phyloP scores from a whole-genome alignment of 202 grass and related monocot species.

The Elaeis oleifera region DNA sequence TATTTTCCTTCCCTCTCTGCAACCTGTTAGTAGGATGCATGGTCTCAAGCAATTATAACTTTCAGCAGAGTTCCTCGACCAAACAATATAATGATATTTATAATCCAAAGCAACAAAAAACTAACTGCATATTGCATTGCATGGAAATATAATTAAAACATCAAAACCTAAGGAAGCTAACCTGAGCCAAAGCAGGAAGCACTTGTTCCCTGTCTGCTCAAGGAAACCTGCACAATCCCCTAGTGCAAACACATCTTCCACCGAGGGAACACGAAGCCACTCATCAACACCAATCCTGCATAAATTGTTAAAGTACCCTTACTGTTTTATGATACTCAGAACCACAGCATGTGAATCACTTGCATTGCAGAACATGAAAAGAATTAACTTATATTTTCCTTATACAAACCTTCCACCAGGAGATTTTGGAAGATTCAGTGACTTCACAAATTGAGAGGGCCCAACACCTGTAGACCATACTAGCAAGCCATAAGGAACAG shows the following conservation, averaged over 20 bases:
- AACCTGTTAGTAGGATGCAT: conserved; percentile 15
- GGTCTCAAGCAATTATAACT: not conserved
- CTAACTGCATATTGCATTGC: too few relatives aligned
- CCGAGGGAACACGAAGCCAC: conserved; percentile 64
- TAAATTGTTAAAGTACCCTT: too few relatives aligned
- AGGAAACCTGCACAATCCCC: conserved; percentile 93
- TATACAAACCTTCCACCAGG: conserved; percentile 47
- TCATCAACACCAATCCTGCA: conserved; percentile 74
- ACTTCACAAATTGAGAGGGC: conserved; percentile 61
- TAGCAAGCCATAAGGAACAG: conserved; percentile 62
- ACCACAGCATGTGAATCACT: too few relatives aligned
- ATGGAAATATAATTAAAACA: not conserved
- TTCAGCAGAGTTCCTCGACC: not conserved
- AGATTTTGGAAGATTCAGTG: conserved; percentile 56
- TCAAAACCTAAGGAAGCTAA: conserved; percentile 5
- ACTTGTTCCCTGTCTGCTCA: conserved; percentile 56
- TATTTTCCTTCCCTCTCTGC: conserved; percentile 84
- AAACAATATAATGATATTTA: not conserved
- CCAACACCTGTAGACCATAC: conserved; percentile 95
- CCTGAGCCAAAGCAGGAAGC: conserved; percentile 93
- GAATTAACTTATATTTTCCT: too few relatives aligned
- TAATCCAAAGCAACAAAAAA: too few relatives aligned
- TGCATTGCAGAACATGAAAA: too few relatives aligned
- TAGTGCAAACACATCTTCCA: conserved; percentile 74
- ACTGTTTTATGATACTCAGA: too few relatives aligned